Evolutionary conservation across 2,329 filamentous ascomycete species (phyloP), one percentile per base, ranked within the genome.

Genomic region (Xylaria sp.): DNA sequence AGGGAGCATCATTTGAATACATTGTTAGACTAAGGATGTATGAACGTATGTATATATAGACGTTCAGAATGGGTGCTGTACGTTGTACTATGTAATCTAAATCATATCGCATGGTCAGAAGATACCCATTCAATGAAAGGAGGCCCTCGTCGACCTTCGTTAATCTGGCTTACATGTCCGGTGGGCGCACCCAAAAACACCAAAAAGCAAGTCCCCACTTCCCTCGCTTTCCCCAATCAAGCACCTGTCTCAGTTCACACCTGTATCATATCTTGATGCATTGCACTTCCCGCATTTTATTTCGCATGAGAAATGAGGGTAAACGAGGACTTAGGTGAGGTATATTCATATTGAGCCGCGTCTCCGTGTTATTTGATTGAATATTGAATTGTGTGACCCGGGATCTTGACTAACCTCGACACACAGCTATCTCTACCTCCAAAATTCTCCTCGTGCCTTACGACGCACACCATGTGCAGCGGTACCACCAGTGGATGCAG

Each of bases 401-500:
- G 31, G 13, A 12, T 39, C 52, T 18, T 13, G 10, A 36, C 33
- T 65, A 23, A 60, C 46, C 13, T 4, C 3, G 2, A 31, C 20
- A 46, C 20, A 28, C 4, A 97, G 93, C 91, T 20, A 82, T 97
- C 39, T 85, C 88, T 2, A 91, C 91, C 1, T 81, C 86, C 4
- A 84, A 84, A 59, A 83, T 92, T 54, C 86, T 97, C 20, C 86
- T 98, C 10, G 94, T 97, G 10, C 94, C 94, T 0, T 98, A 98
- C 80, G 91, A 91, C 71, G 81, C 85, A 46, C 91, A 90, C 77
- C 95, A 98, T 83, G 95, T 98, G 28, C 86, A 86, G 18, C 90
- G 86, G 46, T 98, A 98, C 79, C 93, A 97, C 78, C 83, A 86
- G 76, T 98, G 95, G 95, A 98, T 98, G 94, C 87, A 94, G 83